These are phyloP conservation scores for Fusarium pseudoanthophilum DNA, from an alignment of 2,329 filamentous ascomycete species.

Conservation along the genomic window DNA sequence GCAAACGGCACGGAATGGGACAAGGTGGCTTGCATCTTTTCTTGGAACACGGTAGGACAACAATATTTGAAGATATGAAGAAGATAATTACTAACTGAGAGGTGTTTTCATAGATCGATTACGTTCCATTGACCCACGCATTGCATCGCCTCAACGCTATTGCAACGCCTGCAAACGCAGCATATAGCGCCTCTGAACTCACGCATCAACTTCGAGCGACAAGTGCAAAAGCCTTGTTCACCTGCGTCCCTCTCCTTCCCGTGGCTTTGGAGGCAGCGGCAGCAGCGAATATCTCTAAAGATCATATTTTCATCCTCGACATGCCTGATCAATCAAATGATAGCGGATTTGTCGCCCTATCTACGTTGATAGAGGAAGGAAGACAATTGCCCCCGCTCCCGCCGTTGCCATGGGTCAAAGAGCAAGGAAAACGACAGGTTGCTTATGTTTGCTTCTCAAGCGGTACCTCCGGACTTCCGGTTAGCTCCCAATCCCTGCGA, in stretches of 20 bases:
- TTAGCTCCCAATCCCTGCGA: neutral
- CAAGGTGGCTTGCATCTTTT: neutral
- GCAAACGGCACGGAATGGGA: neutral
- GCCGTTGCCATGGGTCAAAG: neutral
- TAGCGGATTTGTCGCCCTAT: fast-evolving
- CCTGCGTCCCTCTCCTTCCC: neutral
- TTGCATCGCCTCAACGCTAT: neutral
- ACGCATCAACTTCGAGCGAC: neutral
- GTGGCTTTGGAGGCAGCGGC: neutral
- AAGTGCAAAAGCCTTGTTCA: neutral
- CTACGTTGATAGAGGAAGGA: neutral
- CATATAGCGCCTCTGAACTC: neutral
- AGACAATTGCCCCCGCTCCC: fast-evolving
- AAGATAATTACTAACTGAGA: neutral
- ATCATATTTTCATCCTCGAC: neutral
- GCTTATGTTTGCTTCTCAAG: neutral
- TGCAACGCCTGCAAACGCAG: neutral
- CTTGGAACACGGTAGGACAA: neutral
- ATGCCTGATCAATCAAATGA: neutral
- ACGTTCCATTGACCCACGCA: neutral
- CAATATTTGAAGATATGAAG: too few species aligned
- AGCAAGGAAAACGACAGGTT: neutral
- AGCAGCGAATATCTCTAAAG: neutral
- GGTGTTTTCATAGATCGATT: neutral
- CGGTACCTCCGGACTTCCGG: neutral